phyloP scores from a whole-genome alignment of 2,329 filamentous ascomycete genomes.

The Cytospora piceicola region DNA sequence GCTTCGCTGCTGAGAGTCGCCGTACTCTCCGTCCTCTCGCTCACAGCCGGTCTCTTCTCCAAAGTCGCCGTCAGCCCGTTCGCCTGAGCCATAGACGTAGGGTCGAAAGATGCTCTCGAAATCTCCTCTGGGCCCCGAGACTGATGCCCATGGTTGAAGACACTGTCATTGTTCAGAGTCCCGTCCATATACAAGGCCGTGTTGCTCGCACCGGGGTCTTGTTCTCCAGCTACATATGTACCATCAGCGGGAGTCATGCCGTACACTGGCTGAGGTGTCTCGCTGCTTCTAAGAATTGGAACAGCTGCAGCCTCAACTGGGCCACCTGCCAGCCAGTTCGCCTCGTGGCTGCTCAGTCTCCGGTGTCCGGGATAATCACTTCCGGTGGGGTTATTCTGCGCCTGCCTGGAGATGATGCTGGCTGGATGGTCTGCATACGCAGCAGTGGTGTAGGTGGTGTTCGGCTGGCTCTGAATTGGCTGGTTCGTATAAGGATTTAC shows the following conservation, averaged over 20 bases:
- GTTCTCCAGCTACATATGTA: constrained; percentile 5
- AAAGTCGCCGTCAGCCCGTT: neutral
- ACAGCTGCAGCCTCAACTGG: constrained; percentile 7
- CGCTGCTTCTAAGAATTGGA: constrained; percentile 2
- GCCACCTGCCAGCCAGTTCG: constrained; percentile 4
- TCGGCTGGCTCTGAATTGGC: constrained; percentile 38
- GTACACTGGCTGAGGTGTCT: neutral
- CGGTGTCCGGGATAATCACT: constrained; percentile 2
- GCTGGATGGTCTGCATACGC: constrained; percentile 24
- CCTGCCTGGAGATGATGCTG: constrained; percentile 10
- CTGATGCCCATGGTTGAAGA: constrained; percentile 5
- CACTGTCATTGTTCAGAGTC: constrained; percentile 6
- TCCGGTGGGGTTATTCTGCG: neutral
- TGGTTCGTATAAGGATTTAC: constrained; percentile 62
- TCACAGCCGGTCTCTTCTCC: constrained; percentile 16
- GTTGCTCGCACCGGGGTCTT: neutral
- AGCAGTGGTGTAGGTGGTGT: neutral
- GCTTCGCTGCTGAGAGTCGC: constrained; percentile 29
- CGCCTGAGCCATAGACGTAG: constrained; percentile 2
- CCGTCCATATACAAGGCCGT: constrained; percentile 16
- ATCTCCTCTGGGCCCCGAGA: constrained; percentile 1
- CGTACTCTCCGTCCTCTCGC: constrained; percentile 28
- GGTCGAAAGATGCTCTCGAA: constrained; percentile 9
- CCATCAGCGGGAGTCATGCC: neutral
- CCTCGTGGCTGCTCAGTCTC: constrained; percentile 13